Evolutionary conservation across 441 rosid species (phyloP), one percentile per base, ranked within the genome.

Genomic region (Capsella rubella): DNA sequence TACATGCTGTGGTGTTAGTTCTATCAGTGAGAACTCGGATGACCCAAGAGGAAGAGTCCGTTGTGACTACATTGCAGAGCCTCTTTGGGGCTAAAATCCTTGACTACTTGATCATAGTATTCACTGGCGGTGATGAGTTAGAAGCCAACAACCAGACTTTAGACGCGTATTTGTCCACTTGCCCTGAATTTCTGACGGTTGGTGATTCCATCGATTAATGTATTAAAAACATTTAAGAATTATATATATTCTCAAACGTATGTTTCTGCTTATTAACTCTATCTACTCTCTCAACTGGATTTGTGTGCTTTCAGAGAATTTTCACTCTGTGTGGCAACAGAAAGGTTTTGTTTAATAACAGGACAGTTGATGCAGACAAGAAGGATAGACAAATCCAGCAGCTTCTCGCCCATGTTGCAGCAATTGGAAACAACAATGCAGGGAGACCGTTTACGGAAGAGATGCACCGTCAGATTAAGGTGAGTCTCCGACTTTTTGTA

Each of bases 1-100:
- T 75, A 11, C 69, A 75, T 42, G 73, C 16, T 51, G 73, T 45
- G 9, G 1, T 67, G 9, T 60, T 75, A 31, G 78, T 75, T 67
- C 1, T 75, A 1, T 59, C 78, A 5, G 68, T 12, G 3, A 52
- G 9, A 4, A 59, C 1, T 43, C 55, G 78, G 2, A n/a, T 75
- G 7, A 0, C 73, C 0, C 8, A 28, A 43, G 78, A 75, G 21
- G 78, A 75, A 60, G 63, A 75, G 49, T 10, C 6, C 40, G 37
- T 50, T n/a, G 68, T 74, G 42, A 35, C 8, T 10, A 59, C 46
- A 0, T 59, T 74, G 16, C 40, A 51, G 8, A 21, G 4, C 18
- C 37, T 76, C 2, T 75, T 75, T 4, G 79, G 74, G 2, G 54
- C 18, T 16, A 1, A 69, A 4, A 35, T 75, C 2, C 5, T 69